Evolutionary conservation across 2,329 filamentous ascomycete genomes (phyloP).

Genomic region (Penicillium sumatraense): DNA sequence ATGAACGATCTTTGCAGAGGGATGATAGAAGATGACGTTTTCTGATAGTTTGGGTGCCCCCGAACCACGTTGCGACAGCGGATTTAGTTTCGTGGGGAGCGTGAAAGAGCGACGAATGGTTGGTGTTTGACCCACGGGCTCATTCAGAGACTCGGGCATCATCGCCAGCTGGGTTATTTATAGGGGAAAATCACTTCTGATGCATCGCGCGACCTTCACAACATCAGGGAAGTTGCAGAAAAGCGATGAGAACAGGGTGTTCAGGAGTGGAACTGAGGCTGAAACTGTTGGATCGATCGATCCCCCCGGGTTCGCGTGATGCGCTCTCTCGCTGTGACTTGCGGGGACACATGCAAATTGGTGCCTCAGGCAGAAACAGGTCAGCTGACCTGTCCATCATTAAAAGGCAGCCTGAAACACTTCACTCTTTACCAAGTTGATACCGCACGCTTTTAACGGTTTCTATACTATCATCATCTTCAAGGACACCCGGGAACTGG

Average conservation of each 20-base stretch:
- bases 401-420: too few species aligned
- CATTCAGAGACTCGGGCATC: conserved; percentile 39
- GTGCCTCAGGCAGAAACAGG: too few species aligned
- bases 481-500: background rate
- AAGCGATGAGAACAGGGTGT: too few species aligned
- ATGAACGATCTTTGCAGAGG: conserved; percentile 72
- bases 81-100: conserved; percentile 40
- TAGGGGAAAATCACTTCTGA: conserved; percentile 2
- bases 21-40: conserved; percentile 69
- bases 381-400: background rate
- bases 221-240: background rate
- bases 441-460: too few species aligned
- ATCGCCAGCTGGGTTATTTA: conserved; percentile 22
- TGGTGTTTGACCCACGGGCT: conserved; percentile 31
- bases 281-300: background rate
- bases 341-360: conserved; percentile 5
- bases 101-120: conserved; percentile 42
- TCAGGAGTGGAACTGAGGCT: conserved; percentile 6
- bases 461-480: too few species aligned
- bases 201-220: conserved; percentile 5
- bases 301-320: background rate
- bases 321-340: background rate
- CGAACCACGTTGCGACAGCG: conserved; percentile 33
- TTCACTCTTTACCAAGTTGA: too few species aligned
- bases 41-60: conserved; percentile 36